phyloP scores from a whole-genome alignment of 2,329 filamentous ascomycete species.

The Colletotrichum lupini region DNA sequence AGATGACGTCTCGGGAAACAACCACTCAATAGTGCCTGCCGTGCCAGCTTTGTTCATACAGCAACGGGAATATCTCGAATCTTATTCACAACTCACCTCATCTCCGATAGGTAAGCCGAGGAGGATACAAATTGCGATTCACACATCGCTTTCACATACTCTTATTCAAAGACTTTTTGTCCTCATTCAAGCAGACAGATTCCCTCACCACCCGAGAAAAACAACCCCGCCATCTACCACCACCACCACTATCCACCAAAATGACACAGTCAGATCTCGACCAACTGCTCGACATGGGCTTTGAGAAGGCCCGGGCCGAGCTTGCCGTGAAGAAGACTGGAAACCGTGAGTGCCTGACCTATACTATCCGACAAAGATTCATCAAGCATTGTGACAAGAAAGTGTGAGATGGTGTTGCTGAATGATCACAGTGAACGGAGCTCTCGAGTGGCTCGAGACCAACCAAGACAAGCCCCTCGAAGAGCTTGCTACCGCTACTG shows the following conservation, averaged over 20 bases:
- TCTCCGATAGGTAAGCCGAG: background rate
- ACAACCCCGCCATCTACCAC: conserved; percentile 28
- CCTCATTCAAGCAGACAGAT: background rate
- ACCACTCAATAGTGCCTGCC: conserved; percentile 21
- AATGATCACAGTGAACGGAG: conserved; percentile 75
- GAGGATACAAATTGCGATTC: background rate
- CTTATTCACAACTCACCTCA: background rate
- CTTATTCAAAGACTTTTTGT: background rate
- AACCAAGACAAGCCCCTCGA: conserved; percentile 91
- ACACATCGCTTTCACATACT: background rate
- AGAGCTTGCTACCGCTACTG: conserved; percentile 71
- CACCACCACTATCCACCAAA: conserved; percentile 35
- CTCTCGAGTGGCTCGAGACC: conserved; percentile 93
- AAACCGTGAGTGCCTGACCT: conserved; percentile 68
- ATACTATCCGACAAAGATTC: background rate
- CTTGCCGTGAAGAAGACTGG: conserved; percentile 87
- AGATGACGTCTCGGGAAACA: conserved; percentile 33
- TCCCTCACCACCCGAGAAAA: conserved; percentile 17
- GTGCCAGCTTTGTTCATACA: background rate
- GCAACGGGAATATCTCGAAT: background rate
- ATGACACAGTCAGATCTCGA: conserved; percentile 72
- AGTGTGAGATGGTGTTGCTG: conserved; percentile 14
- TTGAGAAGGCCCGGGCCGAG: conserved; percentile 84
- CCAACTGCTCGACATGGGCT: conserved; percentile 77
- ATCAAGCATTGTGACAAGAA: background rate